phyloP scores from a whole-genome alignment of 805 yeast genomes.

The Starmerella scarabaei region DNA sequence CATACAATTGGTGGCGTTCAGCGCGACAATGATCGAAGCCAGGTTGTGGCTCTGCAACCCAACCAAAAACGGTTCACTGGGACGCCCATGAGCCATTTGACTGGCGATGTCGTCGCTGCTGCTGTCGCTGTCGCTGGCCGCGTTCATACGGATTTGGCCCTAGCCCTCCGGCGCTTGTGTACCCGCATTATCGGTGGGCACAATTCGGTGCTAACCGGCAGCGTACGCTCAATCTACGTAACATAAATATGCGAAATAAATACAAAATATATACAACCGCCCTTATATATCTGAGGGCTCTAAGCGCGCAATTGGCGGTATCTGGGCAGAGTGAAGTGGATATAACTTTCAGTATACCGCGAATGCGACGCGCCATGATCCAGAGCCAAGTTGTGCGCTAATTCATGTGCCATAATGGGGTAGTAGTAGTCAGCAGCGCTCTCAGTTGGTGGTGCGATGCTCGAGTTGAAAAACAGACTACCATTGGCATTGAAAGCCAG shows the following conservation, averaged over 20 bases:
- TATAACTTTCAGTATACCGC: conserved; percentile 26
- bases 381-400: conserved; percentile 30
- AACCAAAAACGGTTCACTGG: not conserved
- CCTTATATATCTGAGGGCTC: too few relatives aligned
- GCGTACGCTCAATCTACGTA: too few relatives aligned
- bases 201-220: too few relatives aligned
- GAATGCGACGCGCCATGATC: conserved; percentile 30
- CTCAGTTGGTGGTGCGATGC: conserved; percentile 4
- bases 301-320: not conserved
- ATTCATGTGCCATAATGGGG: conserved; percentile 30
- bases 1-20: conserved; percentile 5
- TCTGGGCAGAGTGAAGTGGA: conserved; percentile 21
- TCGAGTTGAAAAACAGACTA: conserved; percentile 29
- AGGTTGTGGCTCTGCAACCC: not conserved
- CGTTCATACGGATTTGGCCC: too few relatives aligned
- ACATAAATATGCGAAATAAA: too few relatives aligned
- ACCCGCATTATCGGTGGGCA: too few relatives aligned
- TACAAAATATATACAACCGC: not conserved
- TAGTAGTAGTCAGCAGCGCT: conserved; percentile 27
- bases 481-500: conserved; percentile 32
- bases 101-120: not conserved
- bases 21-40: conserved; percentile 5
- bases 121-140: not conserved
- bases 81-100: not conserved
- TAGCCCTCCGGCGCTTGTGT: too few relatives aligned